A percentile compares a stretch with the other conserved stretches of the same genome.
These are phyloP conservation scores for Auriscalpium orientale DNA, from an alignment of 768 basidiomycete species.

Conservation along the genomic window DNA sequence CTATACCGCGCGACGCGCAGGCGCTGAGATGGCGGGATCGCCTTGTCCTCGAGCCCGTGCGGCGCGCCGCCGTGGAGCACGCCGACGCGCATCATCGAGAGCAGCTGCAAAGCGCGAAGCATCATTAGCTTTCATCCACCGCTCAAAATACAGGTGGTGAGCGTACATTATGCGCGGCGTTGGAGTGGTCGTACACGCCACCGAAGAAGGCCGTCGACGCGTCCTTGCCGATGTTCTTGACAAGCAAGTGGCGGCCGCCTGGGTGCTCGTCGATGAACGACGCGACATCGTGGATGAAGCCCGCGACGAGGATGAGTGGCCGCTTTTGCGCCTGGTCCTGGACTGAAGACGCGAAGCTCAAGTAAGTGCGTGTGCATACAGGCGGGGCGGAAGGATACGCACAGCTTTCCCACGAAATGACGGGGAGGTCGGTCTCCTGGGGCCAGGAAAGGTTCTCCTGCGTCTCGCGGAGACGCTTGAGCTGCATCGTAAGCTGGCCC, in stretches of 20 bases:
- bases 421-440: slow-evolving; percentile 64
- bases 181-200: slow-evolving; percentile 83
- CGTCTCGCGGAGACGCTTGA: slow-evolving; percentile 76
- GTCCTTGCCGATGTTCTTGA: slow-evolving; percentile 83
- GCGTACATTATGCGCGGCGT: slow-evolving; percentile 78
- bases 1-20: slow-evolving; percentile 34
- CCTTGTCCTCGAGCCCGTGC: slow-evolving; percentile 40
- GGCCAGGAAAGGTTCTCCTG: slow-evolving; percentile 81
- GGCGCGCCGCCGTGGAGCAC: slow-evolving; percentile 47
- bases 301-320: slow-evolving; percentile 79
- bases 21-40: slow-evolving; percentile 42
- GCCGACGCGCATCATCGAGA: slow-evolving; percentile 58
- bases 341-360: slow-evolving; percentile 33
- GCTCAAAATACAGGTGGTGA: not conserved
- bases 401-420: slow-evolving; percentile 87
- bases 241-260: slow-evolving; percentile 78
- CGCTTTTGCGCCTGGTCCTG: slow-evolving; percentile 73
- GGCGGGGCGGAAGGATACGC: slow-evolving; percentile 21
- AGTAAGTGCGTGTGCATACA: too few species aligned
- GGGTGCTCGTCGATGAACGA: slow-evolving; percentile 87
- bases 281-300: slow-evolving; percentile 88
- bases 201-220: slow-evolving; percentile 94
- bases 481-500: slow-evolving; percentile 89
- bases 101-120: slow-evolving; percentile 25
- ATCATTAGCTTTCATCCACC: not conserved